Evolutionary conservation across 495 filamentous ascomycete genomes (phyloP).

Genomic region (Neurospora intermedia): DNA sequence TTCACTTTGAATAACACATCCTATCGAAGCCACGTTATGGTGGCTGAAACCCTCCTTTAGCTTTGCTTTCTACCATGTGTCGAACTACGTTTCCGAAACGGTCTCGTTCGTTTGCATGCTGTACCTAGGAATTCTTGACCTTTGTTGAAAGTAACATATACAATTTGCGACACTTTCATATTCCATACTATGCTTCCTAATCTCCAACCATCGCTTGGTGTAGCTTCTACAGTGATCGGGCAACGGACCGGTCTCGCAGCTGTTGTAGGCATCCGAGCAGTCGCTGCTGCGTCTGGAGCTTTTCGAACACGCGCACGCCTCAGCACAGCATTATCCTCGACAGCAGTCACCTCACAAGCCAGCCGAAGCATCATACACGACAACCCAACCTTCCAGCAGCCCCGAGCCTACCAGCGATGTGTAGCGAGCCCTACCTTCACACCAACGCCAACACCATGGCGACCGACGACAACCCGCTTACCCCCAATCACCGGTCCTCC

Average conservation of each 20-base stretch:
- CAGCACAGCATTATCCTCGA: not conserved
- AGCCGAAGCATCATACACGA: not conserved
- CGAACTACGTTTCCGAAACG: not conserved
- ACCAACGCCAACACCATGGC: not conserved
- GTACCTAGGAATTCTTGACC: not conserved
- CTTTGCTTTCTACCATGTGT: not conserved
- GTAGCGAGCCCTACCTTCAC: not conserved
- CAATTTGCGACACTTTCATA: not conserved
- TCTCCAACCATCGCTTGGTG: not conserved
- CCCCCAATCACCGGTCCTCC: not conserved
- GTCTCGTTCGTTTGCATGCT: not conserved
- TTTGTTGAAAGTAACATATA: not conserved
- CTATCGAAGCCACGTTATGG: not conserved
- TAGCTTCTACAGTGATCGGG: not conserved
- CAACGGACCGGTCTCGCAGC: not conserved
- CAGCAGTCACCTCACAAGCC: not conserved
- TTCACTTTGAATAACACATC: not conserved
- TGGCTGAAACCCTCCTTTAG: not conserved
- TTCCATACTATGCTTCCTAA: not conserved
- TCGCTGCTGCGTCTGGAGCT: not conserved
- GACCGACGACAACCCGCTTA: not conserved
- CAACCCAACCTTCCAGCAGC: not conserved
- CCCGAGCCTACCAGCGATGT: not conserved
- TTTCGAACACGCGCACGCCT: not conserved
- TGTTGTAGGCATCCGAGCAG: not conserved